Percentiles rank a stretch among this genome's conserved stretches.
Evolutionary conservation across 176 grass and related monocot species (phyloP).

Genomic region (Oryza glaberrima): DNA sequence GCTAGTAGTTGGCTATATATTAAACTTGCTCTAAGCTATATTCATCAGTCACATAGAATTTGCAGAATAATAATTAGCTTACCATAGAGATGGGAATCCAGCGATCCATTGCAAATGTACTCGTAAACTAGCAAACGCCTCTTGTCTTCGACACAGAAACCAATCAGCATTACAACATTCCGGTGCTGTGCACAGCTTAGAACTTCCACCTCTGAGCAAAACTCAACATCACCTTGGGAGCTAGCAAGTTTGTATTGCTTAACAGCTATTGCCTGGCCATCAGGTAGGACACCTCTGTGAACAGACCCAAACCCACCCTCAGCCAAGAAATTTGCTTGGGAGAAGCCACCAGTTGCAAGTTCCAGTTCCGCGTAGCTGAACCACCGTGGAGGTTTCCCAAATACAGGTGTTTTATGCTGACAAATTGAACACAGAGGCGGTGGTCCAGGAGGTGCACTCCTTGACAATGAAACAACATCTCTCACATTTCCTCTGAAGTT

Average conservation of each 20-base stretch:
- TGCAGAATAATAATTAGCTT: conserved; percentile 6
- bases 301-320: conserved; percentile 95
- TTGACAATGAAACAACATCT: conserved; percentile 69
- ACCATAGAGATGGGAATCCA: conserved; percentile 96
- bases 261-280: conserved; percentile 89
- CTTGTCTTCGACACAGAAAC: conserved; percentile 93
- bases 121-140: conserved; percentile 92
- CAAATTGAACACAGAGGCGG: conserved; percentile 93
- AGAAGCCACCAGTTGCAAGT: conserved; percentile 80
- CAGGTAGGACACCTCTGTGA: conserved; percentile 78
- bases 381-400: conserved; percentile 91
- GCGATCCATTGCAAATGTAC: conserved; percentile 92
- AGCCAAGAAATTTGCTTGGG: conserved; percentile 85
- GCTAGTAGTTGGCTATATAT: no score
- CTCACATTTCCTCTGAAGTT: conserved; percentile 85
- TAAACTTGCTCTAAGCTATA: no score
- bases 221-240: conserved; percentile 86
- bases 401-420: conserved; percentile 88
- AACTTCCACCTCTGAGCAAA: conserved; percentile 97
- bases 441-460: conserved; percentile 74
- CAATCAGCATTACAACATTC: conserved; percentile 98
- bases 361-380: conserved; percentile 85
- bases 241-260: conserved; percentile 95
- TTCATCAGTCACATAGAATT: background rate
- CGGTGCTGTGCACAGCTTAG: conserved; percentile 95